Evolutionary conservation across 2,329 filamentous ascomycete species (phyloP).

Genomic region (Chrysoporthe deuterocubensis): DNA sequence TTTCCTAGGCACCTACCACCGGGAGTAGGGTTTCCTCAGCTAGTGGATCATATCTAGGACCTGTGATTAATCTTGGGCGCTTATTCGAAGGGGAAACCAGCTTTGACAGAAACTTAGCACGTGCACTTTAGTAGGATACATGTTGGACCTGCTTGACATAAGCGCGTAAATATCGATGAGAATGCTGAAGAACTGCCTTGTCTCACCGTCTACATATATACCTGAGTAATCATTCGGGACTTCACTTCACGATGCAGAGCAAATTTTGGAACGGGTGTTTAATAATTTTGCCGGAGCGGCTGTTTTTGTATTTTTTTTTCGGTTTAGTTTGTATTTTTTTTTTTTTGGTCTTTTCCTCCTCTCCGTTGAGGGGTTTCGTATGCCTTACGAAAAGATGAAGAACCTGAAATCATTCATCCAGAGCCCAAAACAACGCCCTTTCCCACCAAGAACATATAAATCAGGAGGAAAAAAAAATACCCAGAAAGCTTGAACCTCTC

Average conservation of each 20-base stretch:
- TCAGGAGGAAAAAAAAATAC: too few relatives aligned
- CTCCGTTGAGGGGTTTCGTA: neutral
- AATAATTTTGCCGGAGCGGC: conserved; percentile 14
- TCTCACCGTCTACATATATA: neutral
- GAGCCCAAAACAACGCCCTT: neutral
- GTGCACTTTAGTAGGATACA: too few relatives aligned
- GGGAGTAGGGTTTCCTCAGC: too few relatives aligned
- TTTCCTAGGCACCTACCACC: too few relatives aligned
- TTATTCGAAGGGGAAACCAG: too few relatives aligned
- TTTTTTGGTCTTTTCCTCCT: neutral
- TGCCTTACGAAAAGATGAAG: neutral
- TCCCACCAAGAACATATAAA: too few relatives aligned
- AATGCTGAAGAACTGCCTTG: neutral
- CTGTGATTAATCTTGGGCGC: too few relatives aligned
- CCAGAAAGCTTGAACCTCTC: too few relatives aligned
- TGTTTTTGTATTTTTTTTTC: conserved; percentile 23
- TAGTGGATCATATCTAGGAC: too few relatives aligned
- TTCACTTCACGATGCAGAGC: neutral
- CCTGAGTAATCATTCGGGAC: neutral
- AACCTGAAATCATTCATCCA: neutral
- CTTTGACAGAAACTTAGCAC: too few relatives aligned
- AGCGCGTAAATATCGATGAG: neutral
- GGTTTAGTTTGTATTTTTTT: conserved; percentile 5
- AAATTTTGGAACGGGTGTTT: neutral
- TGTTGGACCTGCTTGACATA: too few relatives aligned